phyloP scores from a whole-genome alignment of 305 asterid genomes.

The Fraxinus baroniana region DNA sequence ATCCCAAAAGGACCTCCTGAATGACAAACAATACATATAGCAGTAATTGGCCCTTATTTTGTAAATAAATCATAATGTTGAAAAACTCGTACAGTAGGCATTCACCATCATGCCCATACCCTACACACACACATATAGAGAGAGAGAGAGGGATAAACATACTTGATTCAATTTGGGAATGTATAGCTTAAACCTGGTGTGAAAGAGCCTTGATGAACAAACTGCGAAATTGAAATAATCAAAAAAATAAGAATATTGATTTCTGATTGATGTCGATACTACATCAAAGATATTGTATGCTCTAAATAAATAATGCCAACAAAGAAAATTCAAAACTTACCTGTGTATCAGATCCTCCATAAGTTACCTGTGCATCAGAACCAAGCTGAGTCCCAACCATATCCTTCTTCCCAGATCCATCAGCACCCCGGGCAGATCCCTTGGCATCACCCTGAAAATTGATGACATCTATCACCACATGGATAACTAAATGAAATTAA shows the following conservation, averaged over 20 bases:
- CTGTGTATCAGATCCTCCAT: not conserved
- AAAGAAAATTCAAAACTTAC: not conserved
- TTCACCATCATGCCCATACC: not conserved
- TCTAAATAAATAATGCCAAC: not conserved
- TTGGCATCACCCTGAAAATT: constrained; percentile 53
- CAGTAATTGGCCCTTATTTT: not conserved
- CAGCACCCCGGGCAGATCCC: constrained; percentile 53
- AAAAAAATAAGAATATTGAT: not conserved
- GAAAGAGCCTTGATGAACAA: constrained; percentile 57
- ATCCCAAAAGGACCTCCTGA: not conserved
- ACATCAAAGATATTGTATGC: not conserved
- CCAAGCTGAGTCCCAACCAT: constrained; percentile 42
- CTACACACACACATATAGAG: not conserved
- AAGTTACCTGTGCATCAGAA: constrained; percentile 43
- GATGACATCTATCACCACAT: constrained; percentile 23
- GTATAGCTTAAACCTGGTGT: constrained; percentile 59
- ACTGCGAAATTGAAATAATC: constrained; percentile 38
- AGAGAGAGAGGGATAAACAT: constrained; percentile 26
- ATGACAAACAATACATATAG: not conserved
- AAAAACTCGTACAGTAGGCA: not conserved
- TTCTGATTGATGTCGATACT: constrained; percentile 15
- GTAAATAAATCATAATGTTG: not conserved
- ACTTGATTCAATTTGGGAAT: constrained; percentile 56
- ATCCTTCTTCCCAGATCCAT: constrained; percentile 46
- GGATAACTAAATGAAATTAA: not conserved